phyloP scores from a whole-genome alignment of 2,329 filamentous ascomycete species.

The Furcasterigmium sp. region DNA sequence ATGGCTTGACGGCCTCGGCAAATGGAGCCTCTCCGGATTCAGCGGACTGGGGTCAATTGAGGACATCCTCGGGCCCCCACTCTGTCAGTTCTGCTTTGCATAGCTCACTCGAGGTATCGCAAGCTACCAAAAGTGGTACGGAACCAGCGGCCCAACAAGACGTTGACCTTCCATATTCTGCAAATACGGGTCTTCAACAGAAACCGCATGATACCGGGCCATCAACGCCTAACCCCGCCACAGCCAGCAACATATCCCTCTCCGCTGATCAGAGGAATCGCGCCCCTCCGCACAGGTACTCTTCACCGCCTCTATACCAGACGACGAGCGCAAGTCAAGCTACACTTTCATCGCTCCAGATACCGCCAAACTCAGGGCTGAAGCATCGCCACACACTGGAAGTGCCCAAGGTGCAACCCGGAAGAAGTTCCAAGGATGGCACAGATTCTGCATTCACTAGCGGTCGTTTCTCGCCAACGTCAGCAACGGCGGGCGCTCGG shows the following conservation, averaged over 20 bases:
- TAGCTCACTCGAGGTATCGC: constrained; percentile 20
- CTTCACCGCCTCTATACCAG: constrained; percentile 56
- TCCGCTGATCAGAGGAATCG: constrained; percentile 4
- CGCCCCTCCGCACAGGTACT: constrained; percentile 51
- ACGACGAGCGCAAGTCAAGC: constrained; percentile 23
- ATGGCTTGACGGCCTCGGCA: constrained; percentile 9
- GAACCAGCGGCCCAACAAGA: background rate
- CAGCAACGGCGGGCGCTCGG: constrained; percentile 53
- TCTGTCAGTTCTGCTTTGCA: constrained; percentile 21
- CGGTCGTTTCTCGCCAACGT: constrained; percentile 73
- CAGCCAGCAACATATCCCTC: background rate
- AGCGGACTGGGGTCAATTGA: constrained; percentile 22
- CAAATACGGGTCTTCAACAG: background rate
- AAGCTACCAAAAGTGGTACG: constrained; percentile 10
- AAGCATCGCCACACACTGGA: constrained; percentile 86
- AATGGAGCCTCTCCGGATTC: constrained; percentile 19
- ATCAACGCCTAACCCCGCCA: background rate
- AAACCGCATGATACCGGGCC: background rate
- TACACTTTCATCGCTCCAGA: constrained; percentile 39
- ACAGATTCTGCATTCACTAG: constrained; percentile 62
- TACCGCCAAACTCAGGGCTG: constrained; percentile 53
- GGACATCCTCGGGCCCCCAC: constrained; percentile 25
- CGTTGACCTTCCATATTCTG: background rate
- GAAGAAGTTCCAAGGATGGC: constrained; percentile 68
- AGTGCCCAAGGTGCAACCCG: constrained; percentile 66